Base-by-base conservation (phyloP, 352 stramenopile species). In the Phytophthora vignae region DNA sequence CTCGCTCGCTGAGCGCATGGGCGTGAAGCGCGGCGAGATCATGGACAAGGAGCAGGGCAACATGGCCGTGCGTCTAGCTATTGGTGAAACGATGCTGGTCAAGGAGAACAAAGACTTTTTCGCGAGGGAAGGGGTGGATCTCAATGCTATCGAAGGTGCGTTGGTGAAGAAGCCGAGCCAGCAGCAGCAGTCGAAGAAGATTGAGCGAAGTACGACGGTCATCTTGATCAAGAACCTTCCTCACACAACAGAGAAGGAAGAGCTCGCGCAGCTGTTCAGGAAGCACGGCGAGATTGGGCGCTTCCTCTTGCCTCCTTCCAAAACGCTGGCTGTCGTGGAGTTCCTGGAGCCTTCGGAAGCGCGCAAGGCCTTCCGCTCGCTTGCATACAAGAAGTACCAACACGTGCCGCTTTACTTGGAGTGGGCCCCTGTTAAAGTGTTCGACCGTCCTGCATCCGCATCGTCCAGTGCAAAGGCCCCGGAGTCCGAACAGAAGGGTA, bases 361-460 rank as follows among this genome's bases (percentile, higher is more conserved):
- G 15, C 96, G 97, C 55, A 93, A 91, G 57, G 98, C 98, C 22
- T 99, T 99, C 79, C 94, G 94, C 15, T 96, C 91, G 61, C 78
- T 99, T 27, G 97, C 98, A n/a, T 99, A 99, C 85, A 98, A 96
- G 58, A 97, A 98, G 69, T 99, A 99, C 77, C 96, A 99, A 78
- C 90, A 98, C 67, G 96, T 99, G 38, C 98, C 98, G 53, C 80
- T 99, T 1, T 99, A 99, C 74, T 78, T 99, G 12, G 98, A 99
- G 78, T 99, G 97, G 97, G 98, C 98, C 29, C 97, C 97, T 3
- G 76, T 93, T 7, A 94, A 94, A 58, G 86, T 97, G 52, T 92
- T 97, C 57, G 91, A 77, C 19, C 64, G 72, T 2, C 55, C 78
- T 36, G 73, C 66, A 55, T 74, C 25, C 10, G 55, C 52, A 42